Base-by-base conservation (phyloP, 257 asterid genomes). In the Rehmannia glutinosa region DNA sequence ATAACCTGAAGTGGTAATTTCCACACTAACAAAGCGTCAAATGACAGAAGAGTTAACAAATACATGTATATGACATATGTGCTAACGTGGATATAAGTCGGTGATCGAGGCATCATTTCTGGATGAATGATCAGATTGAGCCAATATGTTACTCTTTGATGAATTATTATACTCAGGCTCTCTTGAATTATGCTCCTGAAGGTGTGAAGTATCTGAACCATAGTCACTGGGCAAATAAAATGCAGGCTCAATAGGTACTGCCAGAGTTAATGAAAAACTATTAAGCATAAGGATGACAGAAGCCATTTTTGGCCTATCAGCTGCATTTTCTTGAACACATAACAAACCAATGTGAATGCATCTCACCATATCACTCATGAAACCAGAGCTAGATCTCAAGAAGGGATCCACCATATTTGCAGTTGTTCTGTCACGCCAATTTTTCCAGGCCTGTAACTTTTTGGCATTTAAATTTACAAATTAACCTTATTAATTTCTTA, bases 271-370 rank as follows among this genome's bases (percentile, higher is more conserved):
- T 3, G 77, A 43, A 5, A 43, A 45, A 25, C 72, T 64, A 38
- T 47, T 57, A 12, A 73, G 50, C 77, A 73, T 66, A 8, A 47
- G 19, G 33, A 46, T 30, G 49, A 73, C 32, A 0, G 62, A 35
- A 46, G 63, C 57, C 77, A 73, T 73, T 13, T 68, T 65, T 57
- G 77, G 69, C 51, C 73, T 66, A 10, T 47, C 20, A 11, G 56
- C 49, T 11, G 69, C 58, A 49, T 66, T 57, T 49, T 66, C 73
- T 66, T 73, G 73, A 49, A 66, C 69, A 28, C 77, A 73, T 36
- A 73, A 19, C 60, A 54, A 25, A 39, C 62, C 72, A 15, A 64
- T 47, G 47, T 72, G 77, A 1, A 72, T 72, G 72, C 72, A 72
- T 49, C 72, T 72, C 38, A 56, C 0, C 58, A 72, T 64, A 13